Evolutionary conservation across 495 filamentous ascomycete species (phyloP).

Genomic region (Aspergillus panamensis): DNA sequence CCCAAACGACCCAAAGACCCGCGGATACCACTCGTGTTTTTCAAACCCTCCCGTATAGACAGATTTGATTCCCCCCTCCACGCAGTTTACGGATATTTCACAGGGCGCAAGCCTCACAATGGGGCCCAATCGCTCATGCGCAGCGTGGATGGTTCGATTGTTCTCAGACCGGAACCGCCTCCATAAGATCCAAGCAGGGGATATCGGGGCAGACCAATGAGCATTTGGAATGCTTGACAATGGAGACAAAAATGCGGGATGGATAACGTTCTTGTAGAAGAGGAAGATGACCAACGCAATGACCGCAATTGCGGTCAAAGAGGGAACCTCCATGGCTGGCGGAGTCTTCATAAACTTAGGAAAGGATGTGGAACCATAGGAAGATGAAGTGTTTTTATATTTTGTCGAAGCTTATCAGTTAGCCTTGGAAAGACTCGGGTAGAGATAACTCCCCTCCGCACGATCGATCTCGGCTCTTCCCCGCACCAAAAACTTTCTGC

Average conservation of each 20-base stretch:
- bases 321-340: conserved; percentile 30
- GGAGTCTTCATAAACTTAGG: neutral
- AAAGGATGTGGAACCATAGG: neutral
- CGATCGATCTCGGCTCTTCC: neutral
- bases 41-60: conserved; percentile 75
- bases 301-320: conserved; percentile 16
- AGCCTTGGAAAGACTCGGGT: neutral
- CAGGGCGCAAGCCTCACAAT: conserved; percentile 54
- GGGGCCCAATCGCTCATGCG: conserved; percentile 52
- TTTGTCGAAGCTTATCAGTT: neutral
- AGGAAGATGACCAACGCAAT: conserved; percentile 20
- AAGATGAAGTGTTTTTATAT: neutral
- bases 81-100: conserved; percentile 58
- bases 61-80: conserved; percentile 59
- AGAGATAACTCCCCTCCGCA: neutral
- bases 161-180: conserved; percentile 55
- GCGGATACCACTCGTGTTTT: conserved; percentile 71
- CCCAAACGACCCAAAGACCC: conserved; percentile 46
- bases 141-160: conserved; percentile 57
- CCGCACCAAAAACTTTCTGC: neutral
- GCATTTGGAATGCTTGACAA: conserved; percentile 66
- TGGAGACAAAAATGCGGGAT: conserved; percentile 63
- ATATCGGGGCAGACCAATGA: conserved; percentile 63
- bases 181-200: conserved; percentile 66
- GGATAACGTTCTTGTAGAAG: conserved; percentile 58